phyloP scores from a whole-genome alignment of 2,329 filamentous ascomycete species.

The Hypoxylon sp. region DNA sequence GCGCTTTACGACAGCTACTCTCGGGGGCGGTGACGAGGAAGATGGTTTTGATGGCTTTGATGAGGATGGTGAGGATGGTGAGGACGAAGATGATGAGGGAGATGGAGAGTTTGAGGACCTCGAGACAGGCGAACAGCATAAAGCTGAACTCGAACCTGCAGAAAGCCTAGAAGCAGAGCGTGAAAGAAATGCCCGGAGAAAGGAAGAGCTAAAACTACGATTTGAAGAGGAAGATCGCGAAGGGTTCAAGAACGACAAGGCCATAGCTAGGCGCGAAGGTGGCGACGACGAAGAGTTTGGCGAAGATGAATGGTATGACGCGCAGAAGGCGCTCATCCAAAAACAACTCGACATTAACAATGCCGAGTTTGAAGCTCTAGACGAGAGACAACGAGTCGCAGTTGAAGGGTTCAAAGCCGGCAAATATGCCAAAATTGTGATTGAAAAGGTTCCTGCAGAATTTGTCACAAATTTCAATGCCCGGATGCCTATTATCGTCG shows the following conservation, averaged over 20 bases:
- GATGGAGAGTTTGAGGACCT: slow-evolving; percentile 90
- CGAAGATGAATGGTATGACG: slow-evolving; percentile 99
- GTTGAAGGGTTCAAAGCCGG: slow-evolving; percentile 94
- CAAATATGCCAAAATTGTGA: slow-evolving; percentile 91
- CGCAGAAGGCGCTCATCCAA: slow-evolving; percentile 93
- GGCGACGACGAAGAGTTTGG: slow-evolving; percentile 85
- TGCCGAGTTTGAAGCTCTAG: slow-evolving; percentile 88
- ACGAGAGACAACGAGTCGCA: slow-evolving; percentile 83
- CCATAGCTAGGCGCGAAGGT: slow-evolving; percentile 78
- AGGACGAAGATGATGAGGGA: slow-evolving; percentile 74
- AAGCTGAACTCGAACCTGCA: slow-evolving; percentile 59
- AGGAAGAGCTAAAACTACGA: slow-evolving; percentile 92
- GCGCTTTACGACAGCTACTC: slow-evolving; percentile 80
- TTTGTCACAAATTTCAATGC: slow-evolving; percentile 88
- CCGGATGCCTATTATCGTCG: slow-evolving; percentile 86
- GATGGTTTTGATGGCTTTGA: slow-evolving; percentile 68
- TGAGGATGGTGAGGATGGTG: slow-evolving; percentile 56
- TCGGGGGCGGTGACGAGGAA: slow-evolving; percentile 68
- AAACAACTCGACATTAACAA: slow-evolving; percentile 98
- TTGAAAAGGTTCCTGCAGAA: slow-evolving; percentile 91
- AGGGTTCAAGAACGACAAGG: slow-evolving; percentile 92
- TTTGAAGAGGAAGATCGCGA: slow-evolving; percentile 99
- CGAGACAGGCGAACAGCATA: slow-evolving; percentile 78
- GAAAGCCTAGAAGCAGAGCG: slow-evolving; percentile 86
- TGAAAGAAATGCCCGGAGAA: slow-evolving; percentile 88